Conservation (phyloP, 2,329 filamentous ascomycete species). For the Arachnopeziza araneosa region DNA sequence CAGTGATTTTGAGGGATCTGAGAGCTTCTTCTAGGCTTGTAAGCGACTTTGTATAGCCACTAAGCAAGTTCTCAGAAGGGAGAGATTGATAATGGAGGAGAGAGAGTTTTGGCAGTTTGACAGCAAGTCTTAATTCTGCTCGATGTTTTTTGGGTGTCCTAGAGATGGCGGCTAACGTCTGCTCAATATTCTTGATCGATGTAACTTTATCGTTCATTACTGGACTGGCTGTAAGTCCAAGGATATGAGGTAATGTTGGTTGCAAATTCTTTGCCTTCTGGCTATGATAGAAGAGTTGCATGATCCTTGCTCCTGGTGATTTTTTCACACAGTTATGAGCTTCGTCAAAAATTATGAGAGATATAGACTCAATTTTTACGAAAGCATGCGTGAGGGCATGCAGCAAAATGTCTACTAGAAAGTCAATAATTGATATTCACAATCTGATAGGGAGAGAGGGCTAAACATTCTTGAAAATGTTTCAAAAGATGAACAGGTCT, state of each 20-base stretch:
- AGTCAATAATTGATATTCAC: too few species aligned
- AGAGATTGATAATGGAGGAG: conserved; percentile 15
- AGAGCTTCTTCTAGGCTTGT: conserved; percentile 18
- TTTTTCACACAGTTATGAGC: conserved; percentile 30
- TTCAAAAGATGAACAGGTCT: too few species aligned
- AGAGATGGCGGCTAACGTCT: conserved; percentile 50
- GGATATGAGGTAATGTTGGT: conserved; percentile 24
- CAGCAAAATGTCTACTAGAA: conserved; percentile 37
- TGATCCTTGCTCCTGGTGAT: conserved; percentile 27
- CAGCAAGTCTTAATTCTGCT: conserved; percentile 37
- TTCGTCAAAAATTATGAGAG: conserved; percentile 62
- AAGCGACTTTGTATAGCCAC: conserved; percentile 13
- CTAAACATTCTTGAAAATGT: too few species aligned
- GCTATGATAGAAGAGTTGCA: conserved; percentile 28
- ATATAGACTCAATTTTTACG: conserved; percentile 46
- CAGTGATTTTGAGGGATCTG: conserved; percentile 45
- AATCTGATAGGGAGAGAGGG: too few species aligned
- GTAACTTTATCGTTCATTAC: conserved; percentile 26
- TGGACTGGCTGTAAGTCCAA: conserved; percentile 30
- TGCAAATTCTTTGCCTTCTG: conserved; percentile 9
- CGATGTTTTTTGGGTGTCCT: conserved; percentile 50
- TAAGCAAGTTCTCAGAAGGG: background rate
- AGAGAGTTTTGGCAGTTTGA: conserved; percentile 23
- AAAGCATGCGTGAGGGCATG: conserved; percentile 61
- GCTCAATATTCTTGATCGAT: conserved; percentile 36